Conservation (phyloP, 495 filamentous ascomycete species). For the Chlorociboria aeruginascens region DNA sequence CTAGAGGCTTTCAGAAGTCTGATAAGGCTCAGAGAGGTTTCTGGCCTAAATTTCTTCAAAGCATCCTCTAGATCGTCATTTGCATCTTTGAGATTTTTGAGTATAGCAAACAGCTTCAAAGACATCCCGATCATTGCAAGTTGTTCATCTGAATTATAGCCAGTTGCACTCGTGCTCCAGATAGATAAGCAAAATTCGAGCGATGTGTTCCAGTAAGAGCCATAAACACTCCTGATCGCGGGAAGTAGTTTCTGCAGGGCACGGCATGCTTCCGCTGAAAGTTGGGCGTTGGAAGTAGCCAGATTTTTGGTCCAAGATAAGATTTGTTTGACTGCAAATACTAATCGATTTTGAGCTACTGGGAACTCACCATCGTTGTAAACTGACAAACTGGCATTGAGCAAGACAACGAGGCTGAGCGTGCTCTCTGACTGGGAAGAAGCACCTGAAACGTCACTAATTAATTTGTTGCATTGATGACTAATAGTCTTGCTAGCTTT, state of each 20-base stretch:
- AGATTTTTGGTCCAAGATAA: constrained; percentile 48
- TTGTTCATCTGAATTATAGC: constrained; percentile 23
- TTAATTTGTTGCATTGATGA: constrained; percentile 38
- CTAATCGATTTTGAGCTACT: constrained; percentile 65
- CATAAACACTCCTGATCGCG: constrained; percentile 64
- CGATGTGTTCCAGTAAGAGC: constrained; percentile 66
- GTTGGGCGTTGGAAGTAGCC: constrained; percentile 28
- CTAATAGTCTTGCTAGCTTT: constrained; percentile 27
- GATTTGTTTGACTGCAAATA: constrained; percentile 74
- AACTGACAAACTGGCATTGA: constrained; percentile 31
- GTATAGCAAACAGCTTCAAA: constrained; percentile 48
- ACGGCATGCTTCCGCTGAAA: constrained; percentile 50
- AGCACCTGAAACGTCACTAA: constrained; percentile 39
- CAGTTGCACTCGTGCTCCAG: constrained; percentile 32
- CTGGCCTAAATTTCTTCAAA: constrained; percentile 38
- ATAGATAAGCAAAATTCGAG: constrained; percentile 44
- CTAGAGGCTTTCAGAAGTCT: constrained; percentile 42
- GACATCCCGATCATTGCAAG: constrained; percentile 56
- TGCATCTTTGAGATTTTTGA: constrained; percentile 30
- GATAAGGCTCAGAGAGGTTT: constrained; percentile 44
- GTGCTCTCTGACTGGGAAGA: constrained; percentile 25
- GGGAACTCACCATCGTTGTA: constrained; percentile 32
- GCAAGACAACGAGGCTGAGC: constrained; percentile 27
- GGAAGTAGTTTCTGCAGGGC: constrained; percentile 55
- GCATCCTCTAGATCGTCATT: constrained; percentile 83